Percentiles rank a stretch among this genome's conserved stretches.
phyloP scores from a whole-genome alignment of 108 stramenopile genomes.

The Mediolabrus comicus region DNA sequence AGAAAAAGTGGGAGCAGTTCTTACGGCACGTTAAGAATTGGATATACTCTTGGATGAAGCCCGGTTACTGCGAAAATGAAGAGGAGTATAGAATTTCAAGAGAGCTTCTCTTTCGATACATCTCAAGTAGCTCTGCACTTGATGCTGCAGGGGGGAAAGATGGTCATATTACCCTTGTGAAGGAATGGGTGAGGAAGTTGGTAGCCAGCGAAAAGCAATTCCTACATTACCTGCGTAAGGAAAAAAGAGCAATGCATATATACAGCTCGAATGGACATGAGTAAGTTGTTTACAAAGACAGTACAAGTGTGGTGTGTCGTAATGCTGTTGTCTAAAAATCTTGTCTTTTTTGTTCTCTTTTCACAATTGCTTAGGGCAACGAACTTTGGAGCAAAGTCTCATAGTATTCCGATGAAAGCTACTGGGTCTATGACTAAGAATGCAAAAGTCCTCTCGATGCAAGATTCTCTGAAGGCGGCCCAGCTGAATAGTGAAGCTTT shows the following conservation, averaged over 20 bases:
- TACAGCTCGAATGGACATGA: neutral
- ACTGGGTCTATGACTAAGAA: neutral
- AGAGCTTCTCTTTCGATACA: neutral
- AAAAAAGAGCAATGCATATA: neutral
- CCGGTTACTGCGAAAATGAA: constrained; percentile 10
- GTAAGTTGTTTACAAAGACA: too few relatives aligned
- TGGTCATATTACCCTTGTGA: neutral
- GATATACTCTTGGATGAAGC: constrained; percentile 22
- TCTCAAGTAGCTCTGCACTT: neutral
- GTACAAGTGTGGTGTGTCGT: too few relatives aligned
- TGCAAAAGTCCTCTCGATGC: neutral
- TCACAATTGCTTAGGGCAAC: too few relatives aligned
- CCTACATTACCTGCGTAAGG: neutral
- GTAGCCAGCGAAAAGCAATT: neutral
- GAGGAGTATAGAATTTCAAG: constrained; percentile 18
- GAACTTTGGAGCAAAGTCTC: neutral
- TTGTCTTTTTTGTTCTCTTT: too few relatives aligned
- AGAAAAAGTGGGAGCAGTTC: neutral
- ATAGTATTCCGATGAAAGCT: neutral
- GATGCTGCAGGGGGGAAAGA: neutral
- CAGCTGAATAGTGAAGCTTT: neutral
- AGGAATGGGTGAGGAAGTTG: neutral
- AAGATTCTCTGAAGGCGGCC: neutral
- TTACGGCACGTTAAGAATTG: constrained; percentile 3
- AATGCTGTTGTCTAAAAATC: too few relatives aligned